Base-by-base conservation (phyloP, 2,329 filamentous ascomycete species). In the Bimuria novae-zelandiae region DNA sequence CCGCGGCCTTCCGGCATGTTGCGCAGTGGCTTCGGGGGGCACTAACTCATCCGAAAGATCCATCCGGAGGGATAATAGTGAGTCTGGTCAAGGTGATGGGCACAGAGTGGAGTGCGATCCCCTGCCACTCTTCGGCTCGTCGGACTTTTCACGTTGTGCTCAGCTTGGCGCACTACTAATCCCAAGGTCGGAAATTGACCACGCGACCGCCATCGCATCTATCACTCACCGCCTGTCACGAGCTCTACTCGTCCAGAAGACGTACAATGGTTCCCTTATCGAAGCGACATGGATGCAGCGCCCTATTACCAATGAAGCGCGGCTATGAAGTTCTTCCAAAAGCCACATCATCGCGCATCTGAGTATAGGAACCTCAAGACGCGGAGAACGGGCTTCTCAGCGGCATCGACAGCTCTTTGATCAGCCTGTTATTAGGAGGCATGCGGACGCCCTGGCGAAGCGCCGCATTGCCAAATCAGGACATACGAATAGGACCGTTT, bases 1-100 rank as follows among this genome's bases (percentile, higher is more conserved):
- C 36, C 64, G 62, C 55, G 60, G 55, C 55, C 54, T 41, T 47
- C 47, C 49, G 17, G 36, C 35, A n/a, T 40, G 29, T 4, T 49
- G 46, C 17, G 41, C 37, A 16, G 36, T 39, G 11, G 22, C 35
- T 25, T 52, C 54, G 14, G 46, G 25, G 21, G 46, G 47, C 35
- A 33, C 49, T 27, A 35, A 29, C 19, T 43, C 40, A 46, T 35
- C 46, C 22, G 45, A 47, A 35, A 27, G 27, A 16, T 52, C 54
- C 54, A 56, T 56, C 33, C 45, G 46, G 50, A n/a, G 19, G 36
- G n/a, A 40, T 25, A 19, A 32, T n/a, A 22, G 49, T 25, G 39
- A 29, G 41, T 49, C 39, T 45, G 40, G 17, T 7, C 6, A 10
- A 5, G 46, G 23, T 19, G 32, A 37, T 29, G 44, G 19, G 23